phyloP scores from a whole-genome alignment of 169 alveolate genomes.

The Eimeria acervulina region DNA sequence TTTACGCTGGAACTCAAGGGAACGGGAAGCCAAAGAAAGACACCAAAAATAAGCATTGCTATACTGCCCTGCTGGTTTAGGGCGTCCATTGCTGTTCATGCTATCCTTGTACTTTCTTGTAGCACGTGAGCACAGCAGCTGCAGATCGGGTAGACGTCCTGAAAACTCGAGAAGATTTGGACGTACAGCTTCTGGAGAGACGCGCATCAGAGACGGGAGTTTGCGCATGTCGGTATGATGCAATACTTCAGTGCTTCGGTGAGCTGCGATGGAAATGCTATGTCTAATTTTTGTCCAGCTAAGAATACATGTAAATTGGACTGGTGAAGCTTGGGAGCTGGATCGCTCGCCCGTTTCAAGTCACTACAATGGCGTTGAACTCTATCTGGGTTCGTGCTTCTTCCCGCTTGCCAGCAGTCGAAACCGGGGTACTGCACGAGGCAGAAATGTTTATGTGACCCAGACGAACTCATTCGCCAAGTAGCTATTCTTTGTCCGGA shows the following conservation, averaged over 20 bases:
- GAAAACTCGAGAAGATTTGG: slow-evolving; percentile 80
- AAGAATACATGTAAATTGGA: neutral
- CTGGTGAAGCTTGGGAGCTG: neutral
- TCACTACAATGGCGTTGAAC: too few species aligned
- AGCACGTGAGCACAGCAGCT: slow-evolving; percentile 79
- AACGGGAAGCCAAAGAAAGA: neutral
- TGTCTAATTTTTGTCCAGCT: too few species aligned
- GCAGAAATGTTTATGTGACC: neutral
- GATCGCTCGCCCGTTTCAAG: neutral
- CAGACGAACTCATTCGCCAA: slow-evolving; percentile 76
- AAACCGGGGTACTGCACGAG: neutral
- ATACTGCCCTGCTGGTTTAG: too few species aligned
- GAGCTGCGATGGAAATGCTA: neutral
- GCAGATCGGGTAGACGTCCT: slow-evolving; percentile 82
- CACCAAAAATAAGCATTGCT: too few species aligned
- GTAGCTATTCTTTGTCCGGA: slow-evolving; percentile 67
- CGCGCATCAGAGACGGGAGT: slow-evolving; percentile 82
- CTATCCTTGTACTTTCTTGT: neutral
- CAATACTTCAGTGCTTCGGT: slow-evolving; percentile 83
- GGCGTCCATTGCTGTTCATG: neutral
- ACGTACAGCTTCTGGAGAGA: slow-evolving; percentile 73
- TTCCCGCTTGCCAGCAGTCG: too few species aligned
- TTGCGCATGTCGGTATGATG: slow-evolving; percentile 81
- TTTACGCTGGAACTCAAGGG: too few species aligned
- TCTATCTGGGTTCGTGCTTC: too few species aligned